Evolutionary conservation across 208 protist genomes (phyloP), one percentile per base, ranked within the genome.

Genomic region (Trypanosomatidae sp.): DNA sequence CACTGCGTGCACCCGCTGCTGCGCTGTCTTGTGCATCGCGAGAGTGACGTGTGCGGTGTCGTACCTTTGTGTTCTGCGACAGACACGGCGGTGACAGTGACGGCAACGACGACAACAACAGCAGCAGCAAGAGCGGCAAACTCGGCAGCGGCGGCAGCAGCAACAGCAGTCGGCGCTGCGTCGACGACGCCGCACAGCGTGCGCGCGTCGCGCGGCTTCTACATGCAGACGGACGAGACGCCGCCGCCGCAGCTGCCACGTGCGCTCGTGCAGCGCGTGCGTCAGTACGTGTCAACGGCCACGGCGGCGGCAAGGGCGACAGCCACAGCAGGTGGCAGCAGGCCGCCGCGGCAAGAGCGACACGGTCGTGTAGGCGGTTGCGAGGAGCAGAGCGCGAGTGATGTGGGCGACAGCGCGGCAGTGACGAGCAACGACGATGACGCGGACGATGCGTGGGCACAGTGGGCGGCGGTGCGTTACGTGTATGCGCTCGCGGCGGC

Each of bases 401-500:
- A n/a, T n/a, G n/a, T n/a, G n/a, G n/a, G n/a, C n/a, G n/a, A n/a
- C n/a, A n/a, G n/a, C 19, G 35, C 35, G 35, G 3, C 35, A 4
- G 19, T 20, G 11, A 24, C 35, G n/a, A 16, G 19, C 7, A 3
- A 41, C 6, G 19, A 61, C 43, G 52, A 41, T 35, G 33, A 39
- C 3, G 33, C 25, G 1, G 62, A 66, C 23, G 58, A 63, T 35
- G 49, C 43, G 15, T 74, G 64, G 66, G 51, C 64, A 21, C 57
- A 73, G 40, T 63, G 45, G 61, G 55, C 68, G 16, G 70, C 77
- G 18, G 51, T 46, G 16, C 62, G 60, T 24, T 88, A 89, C 55
- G 53, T 89, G 55, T 26, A 65, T n/a, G 70, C 77, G 7, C 80
- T 93, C 45, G 66, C 71, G 26, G 64, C 61, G 4, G 69, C 85